These are phyloP conservation scores for Diaporthe helianthi DNA, from an alignment of 2,329 filamentous ascomycete species.

Conservation along the genomic window DNA sequence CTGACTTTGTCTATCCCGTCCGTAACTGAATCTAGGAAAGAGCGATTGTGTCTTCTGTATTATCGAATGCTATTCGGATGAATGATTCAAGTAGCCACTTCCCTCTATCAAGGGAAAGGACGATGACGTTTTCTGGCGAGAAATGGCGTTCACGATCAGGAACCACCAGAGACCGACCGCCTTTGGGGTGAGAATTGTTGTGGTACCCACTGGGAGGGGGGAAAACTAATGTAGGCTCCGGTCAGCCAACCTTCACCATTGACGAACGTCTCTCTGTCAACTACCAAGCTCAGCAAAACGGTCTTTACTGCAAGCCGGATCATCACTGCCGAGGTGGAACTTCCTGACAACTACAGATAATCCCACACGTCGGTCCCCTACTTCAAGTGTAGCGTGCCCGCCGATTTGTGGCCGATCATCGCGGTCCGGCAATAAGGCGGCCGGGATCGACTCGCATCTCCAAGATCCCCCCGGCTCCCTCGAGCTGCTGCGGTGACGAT, in stretches of 20 bases:
- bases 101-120: neutral
- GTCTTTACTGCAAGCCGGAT: neutral
- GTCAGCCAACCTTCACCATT: neutral
- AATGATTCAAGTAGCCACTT: slow-evolving; percentile 13
- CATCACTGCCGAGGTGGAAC: neutral
- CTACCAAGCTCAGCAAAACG: neutral
- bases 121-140: neutral
- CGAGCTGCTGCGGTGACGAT: slow-evolving; percentile 25
- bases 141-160: neutral
- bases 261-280: neutral
- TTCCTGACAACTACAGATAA: neutral
- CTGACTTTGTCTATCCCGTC: neutral
- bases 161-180: neutral
- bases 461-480: slow-evolving; percentile 1
- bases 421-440: slow-evolving; percentile 32
- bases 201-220: neutral
- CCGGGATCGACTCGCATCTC: slow-evolving; percentile 18
- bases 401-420: slow-evolving; percentile 26
- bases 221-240: neutral
- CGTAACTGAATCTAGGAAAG: neutral
- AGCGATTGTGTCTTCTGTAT: neutral
- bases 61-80: neutral
- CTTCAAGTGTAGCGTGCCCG: slow-evolving; percentile 17
- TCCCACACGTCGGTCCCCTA: neutral
- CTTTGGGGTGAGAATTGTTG: neutral